Percentiles rank a stretch among this genome's conserved stretches.
Evolutionary conservation across 495 filamentous ascomycete genomes (phyloP).

Genomic region (Penicillium egyptiacum): DNA sequence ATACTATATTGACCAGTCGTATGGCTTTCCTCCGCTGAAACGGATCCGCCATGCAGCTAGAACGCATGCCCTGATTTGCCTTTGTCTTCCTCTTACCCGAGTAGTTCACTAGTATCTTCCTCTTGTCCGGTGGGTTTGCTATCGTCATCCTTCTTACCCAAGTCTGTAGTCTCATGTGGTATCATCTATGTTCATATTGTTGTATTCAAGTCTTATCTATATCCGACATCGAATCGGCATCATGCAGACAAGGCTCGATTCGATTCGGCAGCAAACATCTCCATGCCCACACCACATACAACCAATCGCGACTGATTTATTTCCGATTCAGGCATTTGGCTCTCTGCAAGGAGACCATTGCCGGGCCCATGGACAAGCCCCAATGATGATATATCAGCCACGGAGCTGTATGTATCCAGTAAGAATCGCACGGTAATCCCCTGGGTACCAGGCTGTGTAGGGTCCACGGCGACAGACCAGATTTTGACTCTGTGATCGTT

Average conservation of each 20-base stretch:
- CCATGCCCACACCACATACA: slow-evolving; percentile 58
- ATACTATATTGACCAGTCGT: neutral
- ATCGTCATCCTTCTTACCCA: neutral
- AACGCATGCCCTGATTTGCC: neutral
- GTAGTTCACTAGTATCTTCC: neutral
- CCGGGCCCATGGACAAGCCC: slow-evolving; percentile 29
- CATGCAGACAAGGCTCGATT: slow-evolving; percentile 4
- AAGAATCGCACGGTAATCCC: slow-evolving; percentile 45
- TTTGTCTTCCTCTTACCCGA: neutral
- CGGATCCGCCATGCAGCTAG: neutral
- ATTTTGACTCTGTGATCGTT: slow-evolving; percentile 81
- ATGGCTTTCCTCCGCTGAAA: neutral
- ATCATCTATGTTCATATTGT: slow-evolving; percentile 4
- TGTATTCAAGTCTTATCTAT: slow-evolving; percentile 10
- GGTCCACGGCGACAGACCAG: slow-evolving; percentile 58
- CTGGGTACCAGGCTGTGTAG: slow-evolving; percentile 29
- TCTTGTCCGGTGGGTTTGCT: neutral
- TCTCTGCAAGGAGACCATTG: neutral
- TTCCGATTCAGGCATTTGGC: neutral
- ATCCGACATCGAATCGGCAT: slow-evolving; percentile 22
- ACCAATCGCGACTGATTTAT: slow-evolving; percentile 34
- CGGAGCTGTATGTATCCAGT: slow-evolving; percentile 55
- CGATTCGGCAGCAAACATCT: slow-evolving; percentile 36
- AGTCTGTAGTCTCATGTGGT: neutral
- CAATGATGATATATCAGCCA: slow-evolving; percentile 63